A percentile compares a stretch with the other conserved stretches of the same genome.
Conservation (phyloP, 2,329 filamentous ascomycete genomes). For the Alternaria viburni region DNA sequence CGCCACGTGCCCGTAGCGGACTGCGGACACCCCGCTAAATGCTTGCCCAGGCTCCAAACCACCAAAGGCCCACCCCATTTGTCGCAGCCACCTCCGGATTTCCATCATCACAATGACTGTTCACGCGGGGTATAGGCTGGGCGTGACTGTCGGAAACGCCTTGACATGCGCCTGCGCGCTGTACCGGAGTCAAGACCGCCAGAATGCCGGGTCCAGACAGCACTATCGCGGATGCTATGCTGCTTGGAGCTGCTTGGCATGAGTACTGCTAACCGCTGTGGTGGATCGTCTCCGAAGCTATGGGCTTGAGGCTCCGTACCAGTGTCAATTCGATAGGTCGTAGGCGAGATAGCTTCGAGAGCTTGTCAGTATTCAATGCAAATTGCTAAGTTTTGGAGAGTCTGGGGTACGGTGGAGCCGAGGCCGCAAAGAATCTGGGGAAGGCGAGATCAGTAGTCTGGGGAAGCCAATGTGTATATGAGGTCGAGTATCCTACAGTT, state of each 20-base stretch:
- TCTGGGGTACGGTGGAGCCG: constrained; percentile 20
- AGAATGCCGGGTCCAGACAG: constrained; percentile 4
- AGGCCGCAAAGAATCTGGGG: constrained; percentile 13
- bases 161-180: background rate
- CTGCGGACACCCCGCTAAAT: constrained; percentile 5
- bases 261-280: background rate
- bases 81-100: constrained; percentile 2
- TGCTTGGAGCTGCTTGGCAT: background rate
- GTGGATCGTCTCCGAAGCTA: constrained; percentile 10
- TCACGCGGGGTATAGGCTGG: constrained; percentile 9
- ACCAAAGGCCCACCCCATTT: background rate
- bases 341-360: background rate
- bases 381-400: constrained; percentile 1
- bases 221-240: background rate
- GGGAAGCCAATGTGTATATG: constrained; percentile 12
- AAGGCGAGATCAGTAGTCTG: constrained; percentile 10
- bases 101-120: background rate
- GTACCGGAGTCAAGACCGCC: constrained; percentile 9
- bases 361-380: background rate
- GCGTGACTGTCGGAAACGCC: background rate
- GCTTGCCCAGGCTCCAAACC: constrained; percentile 6
- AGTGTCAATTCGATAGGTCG: background rate
- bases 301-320: background rate
- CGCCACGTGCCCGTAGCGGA: constrained; percentile 15
- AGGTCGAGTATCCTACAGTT: background rate